Conservation (phyloP, 345 rosid species). For the Murraya paniculata region DNA sequence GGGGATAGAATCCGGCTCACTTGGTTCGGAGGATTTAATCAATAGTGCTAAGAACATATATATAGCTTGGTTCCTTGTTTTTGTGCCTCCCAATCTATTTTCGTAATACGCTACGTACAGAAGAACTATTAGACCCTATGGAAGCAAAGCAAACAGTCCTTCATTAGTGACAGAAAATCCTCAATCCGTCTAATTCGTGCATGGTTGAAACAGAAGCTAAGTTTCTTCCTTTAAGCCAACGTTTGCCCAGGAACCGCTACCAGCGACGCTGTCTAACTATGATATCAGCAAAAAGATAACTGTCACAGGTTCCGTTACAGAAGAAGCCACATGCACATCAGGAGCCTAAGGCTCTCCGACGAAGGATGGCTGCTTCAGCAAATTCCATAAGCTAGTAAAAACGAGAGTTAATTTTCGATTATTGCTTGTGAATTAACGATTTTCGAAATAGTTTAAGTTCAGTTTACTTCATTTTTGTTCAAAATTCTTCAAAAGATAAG, state of each 20-base stretch:
- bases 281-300: constrained; percentile 19
- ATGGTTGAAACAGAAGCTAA: neutral
- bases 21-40: neutral
- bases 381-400: no score
- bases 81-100: neutral
- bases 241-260: constrained; percentile 13
- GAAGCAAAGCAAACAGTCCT: constrained; percentile 14
- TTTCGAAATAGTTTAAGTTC: no score
- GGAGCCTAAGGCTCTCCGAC: constrained; percentile 17
- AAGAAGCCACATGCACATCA: constrained; percentile 24
- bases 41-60: constrained; percentile 9
- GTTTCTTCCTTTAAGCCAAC: neutral
- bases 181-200: neutral
- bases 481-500: no score
- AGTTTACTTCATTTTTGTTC: no score
- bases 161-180: constrained; percentile 16
- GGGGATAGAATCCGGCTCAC: neutral
- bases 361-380: constrained; percentile 11
- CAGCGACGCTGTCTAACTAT: constrained; percentile 5
- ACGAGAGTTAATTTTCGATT: no score
- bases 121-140: constrained; percentile 19
- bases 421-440: no score
- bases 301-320: constrained; percentile 6
- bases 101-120: constrained; percentile 1
- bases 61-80: constrained; percentile 8